phyloP scores from a whole-genome alignment of 306 rosid species.

The Sophora flavescens region DNA sequence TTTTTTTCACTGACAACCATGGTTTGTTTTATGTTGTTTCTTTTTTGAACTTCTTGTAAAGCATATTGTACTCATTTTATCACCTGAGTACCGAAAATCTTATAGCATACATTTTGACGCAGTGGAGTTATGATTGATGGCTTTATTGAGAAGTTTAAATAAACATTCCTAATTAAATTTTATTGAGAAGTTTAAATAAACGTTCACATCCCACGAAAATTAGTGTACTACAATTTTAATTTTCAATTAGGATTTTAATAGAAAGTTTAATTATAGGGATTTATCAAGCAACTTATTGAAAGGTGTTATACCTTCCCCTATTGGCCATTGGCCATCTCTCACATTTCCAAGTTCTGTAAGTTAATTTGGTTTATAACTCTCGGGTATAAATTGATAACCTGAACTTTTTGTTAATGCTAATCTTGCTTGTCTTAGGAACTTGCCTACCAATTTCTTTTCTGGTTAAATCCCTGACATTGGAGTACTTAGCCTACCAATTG shows the following conservation, averaged over 20 bases:
- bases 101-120: no score
- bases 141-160: no score
- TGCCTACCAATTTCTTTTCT: slow-evolving; percentile 88
- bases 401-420: slow-evolving; percentile 10
- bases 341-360: slow-evolving; percentile 72
- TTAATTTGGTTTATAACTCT: slow-evolving; percentile 39
- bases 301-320: slow-evolving; percentile 93
- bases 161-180: no score
- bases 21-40: no score
- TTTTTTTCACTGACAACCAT: no score
- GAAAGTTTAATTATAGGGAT: slow-evolving; percentile 61
- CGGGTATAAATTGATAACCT: slow-evolving; percentile 4
- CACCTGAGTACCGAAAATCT: no score
- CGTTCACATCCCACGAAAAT: no score
- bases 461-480: slow-evolving; percentile 98
- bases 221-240: not conserved
- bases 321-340: slow-evolving; percentile 89
- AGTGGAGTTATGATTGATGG: no score
- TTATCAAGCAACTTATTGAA: slow-evolving; percentile 84
- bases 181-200: no score
- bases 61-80: no score
- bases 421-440: slow-evolving; percentile 70
- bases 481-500: no score
- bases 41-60: no score
- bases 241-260: slow-evolving; percentile 31